phyloP scores from a whole-genome alignment of 1,284 basidiomycete genomes.

The Xanthoconium separans region DNA sequence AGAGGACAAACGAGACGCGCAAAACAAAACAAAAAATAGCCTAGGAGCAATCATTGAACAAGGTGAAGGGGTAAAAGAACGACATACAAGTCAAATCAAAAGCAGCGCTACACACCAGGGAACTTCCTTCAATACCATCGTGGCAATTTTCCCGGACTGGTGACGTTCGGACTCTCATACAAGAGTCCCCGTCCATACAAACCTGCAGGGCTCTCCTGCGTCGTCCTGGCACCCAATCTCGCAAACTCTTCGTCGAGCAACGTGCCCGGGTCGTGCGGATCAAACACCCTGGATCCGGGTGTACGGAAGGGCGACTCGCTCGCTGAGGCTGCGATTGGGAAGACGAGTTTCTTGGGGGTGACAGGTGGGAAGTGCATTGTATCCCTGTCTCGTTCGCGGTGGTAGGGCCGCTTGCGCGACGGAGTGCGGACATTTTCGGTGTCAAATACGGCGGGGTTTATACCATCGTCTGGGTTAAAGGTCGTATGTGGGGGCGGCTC shows the following conservation, averaged over 20 bases:
- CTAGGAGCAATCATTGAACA: slow-evolving; percentile 2
- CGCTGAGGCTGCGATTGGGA: slow-evolving; percentile 35
- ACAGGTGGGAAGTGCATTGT: slow-evolving; percentile 43
- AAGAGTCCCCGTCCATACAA: slow-evolving; percentile 52
- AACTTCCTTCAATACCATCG: slow-evolving; percentile 46
- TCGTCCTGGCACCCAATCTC: slow-evolving; percentile 41
- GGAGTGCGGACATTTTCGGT: slow-evolving; percentile 53
- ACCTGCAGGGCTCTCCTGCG: slow-evolving; percentile 55
- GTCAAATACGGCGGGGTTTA: slow-evolving; percentile 37
- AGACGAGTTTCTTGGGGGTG: slow-evolving; percentile 56
- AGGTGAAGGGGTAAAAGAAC: background rate
- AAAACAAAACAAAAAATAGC: slow-evolving; percentile 4
- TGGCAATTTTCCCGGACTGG: slow-evolving; percentile 46
- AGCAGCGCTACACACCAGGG: background rate
- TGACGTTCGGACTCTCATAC: slow-evolving; percentile 58
- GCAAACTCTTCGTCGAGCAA: slow-evolving; percentile 66
- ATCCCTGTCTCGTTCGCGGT: slow-evolving; percentile 30
- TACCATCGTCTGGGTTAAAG: slow-evolving; percentile 37
- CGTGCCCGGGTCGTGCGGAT: slow-evolving; percentile 65
- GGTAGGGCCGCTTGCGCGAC: slow-evolving; percentile 43
- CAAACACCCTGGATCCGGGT: slow-evolving; percentile 53
- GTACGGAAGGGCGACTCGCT: slow-evolving; percentile 58
- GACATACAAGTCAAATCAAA: background rate
- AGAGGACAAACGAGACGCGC: slow-evolving; percentile 10
- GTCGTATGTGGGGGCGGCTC: slow-evolving; percentile 56